Evolutionary conservation across 495 filamentous ascomycete species (phyloP), one percentile per base, ranked within the genome.

Genomic region (Aspergillus sclerotiicarbonarius): DNA sequence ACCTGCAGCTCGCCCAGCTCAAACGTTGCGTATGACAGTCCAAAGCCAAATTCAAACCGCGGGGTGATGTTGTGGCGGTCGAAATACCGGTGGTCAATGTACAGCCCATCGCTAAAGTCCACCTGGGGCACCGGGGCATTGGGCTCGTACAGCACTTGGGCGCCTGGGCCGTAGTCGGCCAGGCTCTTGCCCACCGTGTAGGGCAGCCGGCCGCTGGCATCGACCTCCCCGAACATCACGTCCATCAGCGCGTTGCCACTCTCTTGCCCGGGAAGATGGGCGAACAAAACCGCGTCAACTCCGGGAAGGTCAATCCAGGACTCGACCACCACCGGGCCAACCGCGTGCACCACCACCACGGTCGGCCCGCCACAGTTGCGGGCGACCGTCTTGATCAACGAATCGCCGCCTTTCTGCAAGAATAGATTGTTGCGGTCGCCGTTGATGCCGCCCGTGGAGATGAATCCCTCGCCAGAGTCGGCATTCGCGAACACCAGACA

Each of bases 61-160:
- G 87, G 86, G 1, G 73, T 77, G 60, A 89, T 81, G 57, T 87
- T 84, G 51, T 80, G 65, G 61, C 85, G 87, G 76, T 98, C 94
- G 67, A 97, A 97, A 60, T 95, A 81, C 8, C 93, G 87, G 67
- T 98, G 96, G 69, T 97, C 93, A 64, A 95, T 84, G 62, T 90
- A 90, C 6, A 96, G 74, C 0, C 90, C 90, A 61, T 97, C 90
- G 4, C 76, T 76, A 61, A 96, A 94, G 64, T 89, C 84, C 63
- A 95, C 90, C 68, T 96, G 92, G 3, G 94, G 94, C 0, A 87
- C 76, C 8, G 86, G 66, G 12, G 79, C 85, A 59, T 92, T 90
- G 4, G 90, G 81, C 43, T 84, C 76, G 66, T 89, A 92, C 58
- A 95, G 72, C 19, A 98, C 77, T 58, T 90, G 82, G 1, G 82